Base-by-base conservation (phyloP, 2,329 filamentous ascomycete genomes). In the Whalleya microplaca region DNA sequence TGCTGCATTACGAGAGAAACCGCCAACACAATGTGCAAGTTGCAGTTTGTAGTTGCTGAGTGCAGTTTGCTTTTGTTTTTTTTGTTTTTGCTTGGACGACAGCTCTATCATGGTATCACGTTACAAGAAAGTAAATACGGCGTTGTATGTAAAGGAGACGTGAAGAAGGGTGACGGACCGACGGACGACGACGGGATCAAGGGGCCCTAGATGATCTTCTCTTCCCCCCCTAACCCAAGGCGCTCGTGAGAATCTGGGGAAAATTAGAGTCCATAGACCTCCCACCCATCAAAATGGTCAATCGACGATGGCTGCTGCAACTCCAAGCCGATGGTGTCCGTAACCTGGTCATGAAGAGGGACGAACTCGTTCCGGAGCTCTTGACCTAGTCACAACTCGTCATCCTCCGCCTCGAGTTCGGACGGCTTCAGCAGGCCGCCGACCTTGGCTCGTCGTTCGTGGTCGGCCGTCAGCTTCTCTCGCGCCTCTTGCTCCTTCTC, bases 381-480 rank as follows among this genome's bases (percentile, higher is more conserved):
- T 73, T 86, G 74, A 44, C 85, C 78, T 62, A 93, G 91, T 96
- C 92, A 97, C 76, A 93, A 82, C 76, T 93, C 90, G 69, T 94
- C 91, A 67, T 94, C 91, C 64, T 92, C 85, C 73, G 89, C 87
- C 49, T 92, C 94, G 71, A 99, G 85, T 74, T 99, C 95, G n/a
- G 92, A 95, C 48, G 95, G 96, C 81, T 99, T 98, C 70, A 99
- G 81, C 59, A 99, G 82, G 69, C 96, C 95, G 65, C 95, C 93
- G 53, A 99, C 92, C 82, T 96, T 98, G 78, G 94, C 91, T 61
- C 91, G 87, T 65, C 94, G 89, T 76, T 97, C 92, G 68, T 93
- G 88, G 73, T 99, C 96, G 20, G 92, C 90, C 47, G 89, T 87
- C 73, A 93, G 92, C 45, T 90, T 91, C 66, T 94, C 91, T 63